These are phyloP conservation scores for Paecilomyces fulvus DNA, from an alignment of 2,329 filamentous ascomycete species.

Conservation along the genomic window DNA sequence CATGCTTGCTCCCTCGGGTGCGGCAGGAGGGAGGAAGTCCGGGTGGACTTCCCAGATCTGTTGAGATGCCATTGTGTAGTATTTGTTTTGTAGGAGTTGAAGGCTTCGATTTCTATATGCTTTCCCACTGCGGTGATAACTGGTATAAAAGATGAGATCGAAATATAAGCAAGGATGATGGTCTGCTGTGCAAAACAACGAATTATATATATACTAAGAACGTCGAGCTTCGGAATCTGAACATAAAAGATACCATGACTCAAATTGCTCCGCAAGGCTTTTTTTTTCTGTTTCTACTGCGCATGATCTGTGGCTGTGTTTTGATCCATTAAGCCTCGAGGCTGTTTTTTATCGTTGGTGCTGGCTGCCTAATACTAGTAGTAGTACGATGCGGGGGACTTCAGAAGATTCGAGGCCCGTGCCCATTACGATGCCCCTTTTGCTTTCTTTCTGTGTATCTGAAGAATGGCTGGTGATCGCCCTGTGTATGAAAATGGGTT, in stretches of 20 bases:
- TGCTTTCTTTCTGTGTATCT: too few species aligned
- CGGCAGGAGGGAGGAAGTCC: slow-evolving; percentile 23
- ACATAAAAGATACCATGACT: neutral
- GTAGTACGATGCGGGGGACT: neutral
- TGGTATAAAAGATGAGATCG: neutral
- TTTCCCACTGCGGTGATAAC: neutral
- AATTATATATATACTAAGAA: neutral
- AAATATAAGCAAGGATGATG: neutral
- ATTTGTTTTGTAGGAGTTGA: neutral
- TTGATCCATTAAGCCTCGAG: neutral
- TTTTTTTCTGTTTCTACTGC: neutral
- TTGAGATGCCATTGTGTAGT: slow-evolving; percentile 4
- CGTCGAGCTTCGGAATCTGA: neutral
- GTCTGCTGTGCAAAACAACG: neutral
- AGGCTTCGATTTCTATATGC: neutral
- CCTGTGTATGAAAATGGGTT: too few species aligned
- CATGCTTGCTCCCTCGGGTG: slow-evolving; percentile 39
- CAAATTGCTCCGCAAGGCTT: neutral
- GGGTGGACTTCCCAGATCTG: slow-evolving; percentile 3
- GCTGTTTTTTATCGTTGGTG: neutral
- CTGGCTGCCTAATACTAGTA: neutral
- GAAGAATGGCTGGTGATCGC: too few species aligned
- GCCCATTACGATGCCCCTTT: neutral
- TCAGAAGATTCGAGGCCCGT: neutral
- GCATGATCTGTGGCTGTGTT: neutral